Evolutionary conservation across 768 basidiomycete species (phyloP).

Genomic region (Galerina sulciceps): DNA sequence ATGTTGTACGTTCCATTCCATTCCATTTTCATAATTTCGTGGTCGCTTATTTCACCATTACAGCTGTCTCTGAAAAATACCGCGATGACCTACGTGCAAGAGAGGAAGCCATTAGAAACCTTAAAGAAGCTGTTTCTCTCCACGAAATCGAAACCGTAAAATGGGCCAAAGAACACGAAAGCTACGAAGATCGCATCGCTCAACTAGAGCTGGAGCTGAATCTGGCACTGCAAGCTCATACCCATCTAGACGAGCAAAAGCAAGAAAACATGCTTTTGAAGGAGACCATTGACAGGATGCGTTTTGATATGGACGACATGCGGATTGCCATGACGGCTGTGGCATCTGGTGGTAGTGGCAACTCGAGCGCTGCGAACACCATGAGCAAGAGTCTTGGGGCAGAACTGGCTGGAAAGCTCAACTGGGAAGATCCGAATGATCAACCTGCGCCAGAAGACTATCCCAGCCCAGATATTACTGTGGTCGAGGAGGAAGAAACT

Average conservation of each 20-base stretch:
- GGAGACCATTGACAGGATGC: conserved; percentile 94
- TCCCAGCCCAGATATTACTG: conserved; percentile 26
- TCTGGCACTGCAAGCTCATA: conserved; percentile 72
- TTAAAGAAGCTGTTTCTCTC: conserved; percentile 61
- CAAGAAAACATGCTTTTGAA: conserved; percentile 92
- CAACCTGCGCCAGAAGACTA: conserved; percentile 34
- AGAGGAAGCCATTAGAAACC: conserved; percentile 71
- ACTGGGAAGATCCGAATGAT: conserved; percentile 36
- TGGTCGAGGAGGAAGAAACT: conserved; percentile 47
- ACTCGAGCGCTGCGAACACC: conserved; percentile 55
- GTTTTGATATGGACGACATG: conserved; percentile 94
- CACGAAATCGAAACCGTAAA: conserved; percentile 72
- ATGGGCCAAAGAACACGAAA: conserved; percentile 67
- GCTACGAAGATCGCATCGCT: conserved; percentile 72
- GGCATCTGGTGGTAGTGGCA: conserved; percentile 42
- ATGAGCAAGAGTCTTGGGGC: conserved; percentile 78
- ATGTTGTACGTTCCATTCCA: conserved; percentile 57
- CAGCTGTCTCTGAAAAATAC: conserved; percentile 80
- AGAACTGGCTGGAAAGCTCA: conserved; percentile 71
- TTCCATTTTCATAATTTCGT: background rate
- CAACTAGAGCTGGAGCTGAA: conserved; percentile 75
- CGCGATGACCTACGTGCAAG: conserved; percentile 74
- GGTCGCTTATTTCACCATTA: conserved; percentile 2
- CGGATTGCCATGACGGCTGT: conserved; percentile 49
- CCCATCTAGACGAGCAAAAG: conserved; percentile 87